These are phyloP conservation scores for Cyclostephanos invisitatus DNA, from an alignment of 108 stramenopile species.

Conservation along the genomic window DNA sequence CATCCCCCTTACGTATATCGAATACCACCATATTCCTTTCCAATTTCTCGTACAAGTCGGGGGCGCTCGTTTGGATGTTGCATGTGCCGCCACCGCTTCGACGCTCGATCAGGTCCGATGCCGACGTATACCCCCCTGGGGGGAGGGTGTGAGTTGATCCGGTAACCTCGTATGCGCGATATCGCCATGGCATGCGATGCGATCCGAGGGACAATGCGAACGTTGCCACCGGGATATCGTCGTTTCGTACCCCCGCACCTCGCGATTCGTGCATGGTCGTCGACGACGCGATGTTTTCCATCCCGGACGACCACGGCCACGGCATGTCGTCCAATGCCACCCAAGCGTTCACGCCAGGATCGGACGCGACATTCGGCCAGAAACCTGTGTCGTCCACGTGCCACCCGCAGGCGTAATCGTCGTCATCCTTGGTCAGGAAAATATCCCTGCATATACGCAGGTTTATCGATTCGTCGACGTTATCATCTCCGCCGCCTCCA, in stretches of 20 bases:
- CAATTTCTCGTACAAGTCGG: conserved; percentile 16
- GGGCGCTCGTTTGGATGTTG: conserved; percentile 9
- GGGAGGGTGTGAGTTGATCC: conserved; percentile 28
- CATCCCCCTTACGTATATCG: conserved; percentile 32
- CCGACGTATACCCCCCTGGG: conserved; percentile 3
- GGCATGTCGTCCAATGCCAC: conserved; percentile 44
- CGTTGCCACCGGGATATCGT: not conserved
- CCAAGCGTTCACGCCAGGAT: conserved; percentile 43
- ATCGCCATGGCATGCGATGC: conserved; percentile 18
- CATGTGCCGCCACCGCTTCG: conserved; percentile 13
- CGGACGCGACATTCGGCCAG: conserved; percentile 33
- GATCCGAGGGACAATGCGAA: conserved; percentile 33
- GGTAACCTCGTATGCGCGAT: conserved; percentile 12
- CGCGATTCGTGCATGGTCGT: not conserved
- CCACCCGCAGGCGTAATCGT: conserved; percentile 39
- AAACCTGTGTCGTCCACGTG: conserved; percentile 43
- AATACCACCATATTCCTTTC: conserved; percentile 22
- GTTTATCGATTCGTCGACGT: conserved; percentile 4
- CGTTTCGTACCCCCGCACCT: not conserved
- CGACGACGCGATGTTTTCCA: not conserved
- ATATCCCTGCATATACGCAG: conserved; percentile 24
- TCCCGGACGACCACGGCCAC: conserved; percentile 19
- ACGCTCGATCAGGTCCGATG: not conserved
- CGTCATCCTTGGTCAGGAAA: conserved; percentile 31
- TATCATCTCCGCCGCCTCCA: too few species aligned